A percentile compares a stretch with the other conserved stretches of the same genome.
Evolutionary conservation across 257 asterid species (phyloP).

Genomic region (Solanum dulcamara): DNA sequence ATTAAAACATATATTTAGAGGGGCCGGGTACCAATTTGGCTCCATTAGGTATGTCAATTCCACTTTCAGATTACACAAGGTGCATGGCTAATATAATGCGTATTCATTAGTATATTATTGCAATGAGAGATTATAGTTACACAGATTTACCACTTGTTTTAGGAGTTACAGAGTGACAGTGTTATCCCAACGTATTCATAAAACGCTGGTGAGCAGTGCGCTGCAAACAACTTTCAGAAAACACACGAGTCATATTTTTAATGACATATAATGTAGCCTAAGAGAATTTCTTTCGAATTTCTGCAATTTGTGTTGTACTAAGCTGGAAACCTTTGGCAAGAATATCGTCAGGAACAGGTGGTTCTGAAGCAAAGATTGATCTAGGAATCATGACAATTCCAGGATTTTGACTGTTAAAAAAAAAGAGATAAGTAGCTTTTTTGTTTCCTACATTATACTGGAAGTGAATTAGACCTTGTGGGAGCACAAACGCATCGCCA

Average conservation of each 20-base stretch:
- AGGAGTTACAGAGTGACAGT: background rate
- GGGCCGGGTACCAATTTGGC: background rate
- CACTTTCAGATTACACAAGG: background rate
- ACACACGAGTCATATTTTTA: background rate
- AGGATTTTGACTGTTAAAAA: background rate
- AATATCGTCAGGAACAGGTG: background rate
- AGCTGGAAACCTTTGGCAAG: background rate
- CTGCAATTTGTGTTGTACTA: background rate
- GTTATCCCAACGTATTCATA: background rate
- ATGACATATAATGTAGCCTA: background rate
- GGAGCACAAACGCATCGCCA: background rate
- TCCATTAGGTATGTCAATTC: background rate
- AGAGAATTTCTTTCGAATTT: background rate
- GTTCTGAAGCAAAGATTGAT: background rate
- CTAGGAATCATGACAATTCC: background rate
- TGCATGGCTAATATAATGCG: background rate
- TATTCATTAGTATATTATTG: background rate
- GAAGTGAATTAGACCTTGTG: background rate
- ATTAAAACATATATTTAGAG: background rate
- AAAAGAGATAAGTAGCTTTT: background rate
- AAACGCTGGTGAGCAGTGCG: background rate
- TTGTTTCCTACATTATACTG: background rate
- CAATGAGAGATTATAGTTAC: background rate
- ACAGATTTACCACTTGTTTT: background rate
- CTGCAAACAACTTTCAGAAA: background rate